Base-by-base conservation (phyloP, 139 green algal genomes). In the Raphidocelis subcapitata region DNA sequence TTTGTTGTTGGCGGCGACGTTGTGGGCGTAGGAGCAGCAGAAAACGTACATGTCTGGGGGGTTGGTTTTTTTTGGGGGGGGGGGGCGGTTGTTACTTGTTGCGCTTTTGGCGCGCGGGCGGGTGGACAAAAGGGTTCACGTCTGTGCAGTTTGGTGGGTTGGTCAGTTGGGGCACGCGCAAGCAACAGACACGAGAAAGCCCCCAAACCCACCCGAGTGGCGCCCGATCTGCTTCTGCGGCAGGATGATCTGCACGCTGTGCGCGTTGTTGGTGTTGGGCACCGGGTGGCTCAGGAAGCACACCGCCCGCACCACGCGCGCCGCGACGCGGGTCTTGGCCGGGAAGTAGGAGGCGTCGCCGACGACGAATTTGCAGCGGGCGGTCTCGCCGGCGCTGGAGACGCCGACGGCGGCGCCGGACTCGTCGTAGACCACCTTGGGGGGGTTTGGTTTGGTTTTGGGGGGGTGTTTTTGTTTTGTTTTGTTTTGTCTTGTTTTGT, bases 1-100 rank as follows among this genome's bases (percentile, higher is more conserved):
- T 82, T 98, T 99, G 85, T 89, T 75, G 52, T 84, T 81, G 69
- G 90, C 76, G 1, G 88, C 91, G 16, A 99, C 94, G 78, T 95
- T 95, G 89, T 99, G 96, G 10, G 80, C 77, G 80, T 91, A 94
- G 5, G 92, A 97, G 83, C 89, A 98, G 88, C 91, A 98, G 86
- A 99, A 98, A 20, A 99, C 94, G 82, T 99, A 99, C 54, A 98
- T 95, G 87, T 98, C 94, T 72, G 62, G 23, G 10, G 54, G n/a
- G n/a, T n/a, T n/a, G n/a, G n/a, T n/a, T n/a, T n/a, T n/a, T n/a
- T n/a, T n/a, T n/a, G n/a, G n/a, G n/a, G n/a, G n/a, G n/a, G n/a
- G n/a, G n/a, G n/a, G n/a, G 47, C 47, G 16, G 15, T 15, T 56
- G n/a, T n/a, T n/a, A n/a, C n/a, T n/a, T n/a, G n/a, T n/a, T n/a